phyloP scores from a whole-genome alignment of 163 green algal genomes.

The Scenedesmus sp. region DNA sequence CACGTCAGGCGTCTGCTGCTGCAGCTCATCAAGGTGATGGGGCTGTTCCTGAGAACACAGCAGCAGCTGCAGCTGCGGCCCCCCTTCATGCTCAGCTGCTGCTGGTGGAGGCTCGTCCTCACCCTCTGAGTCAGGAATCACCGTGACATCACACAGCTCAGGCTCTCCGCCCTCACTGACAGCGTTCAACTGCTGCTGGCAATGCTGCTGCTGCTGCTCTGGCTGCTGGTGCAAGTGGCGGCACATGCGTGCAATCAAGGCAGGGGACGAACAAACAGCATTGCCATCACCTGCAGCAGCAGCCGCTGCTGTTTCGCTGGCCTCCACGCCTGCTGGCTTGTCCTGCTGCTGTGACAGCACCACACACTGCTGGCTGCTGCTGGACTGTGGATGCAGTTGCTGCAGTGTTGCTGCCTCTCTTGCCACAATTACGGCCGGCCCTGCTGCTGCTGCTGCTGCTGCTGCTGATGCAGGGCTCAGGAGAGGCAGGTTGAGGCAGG shows the following conservation, averaged over 20 bases:
- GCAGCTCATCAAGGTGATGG: background rate
- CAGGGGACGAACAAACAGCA: background rate
- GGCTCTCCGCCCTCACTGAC: background rate
- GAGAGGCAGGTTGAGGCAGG: background rate
- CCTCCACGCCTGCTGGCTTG: background rate
- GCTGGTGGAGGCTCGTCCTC: background rate
- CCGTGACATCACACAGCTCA: background rate
- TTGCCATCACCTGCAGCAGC: background rate
- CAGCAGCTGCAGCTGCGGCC: slow-evolving; percentile 46
- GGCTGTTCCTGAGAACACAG: slow-evolving; percentile 2
- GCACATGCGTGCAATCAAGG: background rate
- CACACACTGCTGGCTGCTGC: background rate
- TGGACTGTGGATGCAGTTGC: background rate
- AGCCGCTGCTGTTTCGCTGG: background rate
- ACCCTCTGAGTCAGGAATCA: background rate
- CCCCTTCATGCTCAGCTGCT: background rate
- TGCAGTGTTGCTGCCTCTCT: background rate
- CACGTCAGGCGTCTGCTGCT: background rate
- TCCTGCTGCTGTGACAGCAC: slow-evolving; percentile 5
- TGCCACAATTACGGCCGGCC: background rate
- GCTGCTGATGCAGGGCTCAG: slow-evolving; percentile 16
- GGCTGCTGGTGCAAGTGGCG: slow-evolving; percentile 22
- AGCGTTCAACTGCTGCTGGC: slow-evolving; percentile 24
- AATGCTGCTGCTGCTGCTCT: slow-evolving; percentile 28
- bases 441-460: slow-evolving; percentile 30